Base-by-base conservation (phyloP, 495 filamentous ascomycete species). In the Tuber borchii region DNA sequence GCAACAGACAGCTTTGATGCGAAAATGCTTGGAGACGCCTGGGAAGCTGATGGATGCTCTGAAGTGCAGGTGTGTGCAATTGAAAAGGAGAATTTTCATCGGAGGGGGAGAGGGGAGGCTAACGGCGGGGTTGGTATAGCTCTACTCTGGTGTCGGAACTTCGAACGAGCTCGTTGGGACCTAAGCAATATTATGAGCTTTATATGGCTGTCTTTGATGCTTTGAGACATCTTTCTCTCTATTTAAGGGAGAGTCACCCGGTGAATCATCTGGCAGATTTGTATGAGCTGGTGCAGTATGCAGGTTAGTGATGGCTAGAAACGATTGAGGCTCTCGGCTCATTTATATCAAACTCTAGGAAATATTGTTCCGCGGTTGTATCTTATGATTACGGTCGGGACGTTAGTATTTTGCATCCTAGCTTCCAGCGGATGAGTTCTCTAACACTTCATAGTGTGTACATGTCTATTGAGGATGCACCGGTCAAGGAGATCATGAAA, bases 181-280 rank as follows among this genome's bases (percentile, higher is more conserved):
- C 95, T 5, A 99, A 99, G 83, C 95, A 98, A 84, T 99, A 99
- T 87, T 99, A 99, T 84, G 95, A 99, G 85, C 89, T 99, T 76
- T 99, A 99, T 87, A 99, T 99, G 95, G 89, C 95, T 76, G 93
- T 98, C 73, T 99, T 99, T 85, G 95, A 99, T 87, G 96, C 95
- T 79, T 85, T 99, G 83, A 93, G 95, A 83, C 95, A 98, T 85
- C 92, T 99, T 72, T 95, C 94, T 61, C 91, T 96, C 74, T 97
- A 97, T 85, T 90, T 99, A 46, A 94, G 93, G 82, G 95, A 99
- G 83, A 97, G 93, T 80, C 95, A 99, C 84, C 96, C 96, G 16
- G 92, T 95, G 77, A 98, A 98, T 84, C 95, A 99, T 86, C 90
- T 99, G 65, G 95, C 95, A 81, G 95, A 99, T 85, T 89, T 99